Evolutionary conservation across 306 rosid species (phyloP).

Genomic region (Trifolium subterraneum): DNA sequence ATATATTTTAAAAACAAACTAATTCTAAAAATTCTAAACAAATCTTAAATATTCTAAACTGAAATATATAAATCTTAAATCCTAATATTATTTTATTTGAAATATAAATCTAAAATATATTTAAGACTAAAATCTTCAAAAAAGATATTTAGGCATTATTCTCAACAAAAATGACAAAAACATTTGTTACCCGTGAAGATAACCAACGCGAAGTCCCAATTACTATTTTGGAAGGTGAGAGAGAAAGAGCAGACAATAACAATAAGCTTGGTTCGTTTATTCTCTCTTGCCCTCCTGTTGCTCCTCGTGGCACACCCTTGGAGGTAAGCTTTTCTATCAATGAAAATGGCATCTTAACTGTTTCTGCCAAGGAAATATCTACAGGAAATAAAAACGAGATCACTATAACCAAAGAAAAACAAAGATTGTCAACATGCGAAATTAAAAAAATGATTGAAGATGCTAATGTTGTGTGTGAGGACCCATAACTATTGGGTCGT

Average conservation of each 20-base stretch:
- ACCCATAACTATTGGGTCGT: too few relatives aligned
- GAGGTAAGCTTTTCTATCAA: constrained; percentile 52
- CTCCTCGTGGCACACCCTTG: constrained; percentile 46
- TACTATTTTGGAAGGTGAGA: constrained; percentile 58
- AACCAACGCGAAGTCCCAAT: constrained; percentile 31
- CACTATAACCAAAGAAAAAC: constrained; percentile 48
- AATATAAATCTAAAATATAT: too few relatives aligned
- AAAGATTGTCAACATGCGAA: constrained; percentile 35
- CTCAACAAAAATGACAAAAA: not conserved
- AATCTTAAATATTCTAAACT: too few relatives aligned
- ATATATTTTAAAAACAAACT: too few relatives aligned
- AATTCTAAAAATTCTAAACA: too few relatives aligned
- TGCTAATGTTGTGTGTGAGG: too few relatives aligned
- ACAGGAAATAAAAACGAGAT: constrained; percentile 44
- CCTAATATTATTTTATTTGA: too few relatives aligned
- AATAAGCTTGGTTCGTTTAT: constrained; percentile 45
- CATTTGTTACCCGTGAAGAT: constrained; percentile 38
- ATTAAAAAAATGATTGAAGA: constrained; percentile 30
- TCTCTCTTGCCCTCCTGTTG: constrained; percentile 40
- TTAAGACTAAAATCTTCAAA: too few relatives aligned
- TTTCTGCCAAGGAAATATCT: constrained; percentile 49
- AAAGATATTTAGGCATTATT: too few relatives aligned
- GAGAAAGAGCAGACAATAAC: constrained; percentile 49
- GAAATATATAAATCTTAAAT: too few relatives aligned
- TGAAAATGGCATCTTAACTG: constrained; percentile 52